These are phyloP conservation scores for Chamaenerion angustifolium DNA, from an alignment of 345 rosid species.

Conservation along the genomic window DNA sequence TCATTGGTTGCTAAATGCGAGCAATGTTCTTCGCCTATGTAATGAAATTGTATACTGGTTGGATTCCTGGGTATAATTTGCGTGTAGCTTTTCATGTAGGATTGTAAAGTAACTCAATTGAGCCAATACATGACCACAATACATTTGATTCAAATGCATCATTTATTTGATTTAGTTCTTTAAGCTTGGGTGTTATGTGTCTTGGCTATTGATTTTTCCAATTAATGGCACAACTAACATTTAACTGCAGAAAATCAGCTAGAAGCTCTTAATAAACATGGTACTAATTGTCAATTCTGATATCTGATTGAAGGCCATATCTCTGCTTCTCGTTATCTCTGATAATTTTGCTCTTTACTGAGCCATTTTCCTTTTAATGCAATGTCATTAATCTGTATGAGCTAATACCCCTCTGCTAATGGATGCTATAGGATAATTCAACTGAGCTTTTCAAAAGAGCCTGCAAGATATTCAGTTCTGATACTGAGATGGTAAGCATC, in stretches of 20 bases:
- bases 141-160: too few species aligned
- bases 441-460: conserved; percentile 86
- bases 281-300: neutral
- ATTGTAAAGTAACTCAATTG: too few species aligned
- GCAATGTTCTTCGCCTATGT: too few species aligned
- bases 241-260: neutral
- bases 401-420: neutral
- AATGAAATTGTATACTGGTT: too few species aligned
- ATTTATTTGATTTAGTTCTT: too few species aligned
- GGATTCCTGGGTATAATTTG: too few species aligned
- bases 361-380: neutral
- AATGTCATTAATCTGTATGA: neutral
- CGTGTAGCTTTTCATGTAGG: too few species aligned
- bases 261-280: neutral
- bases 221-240: too few species aligned
- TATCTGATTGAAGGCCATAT: neutral
- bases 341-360: neutral
- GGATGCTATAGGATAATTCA: conserved; percentile 56
- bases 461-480: conserved; percentile 76
- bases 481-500: conserved; percentile 62
- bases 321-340: neutral
- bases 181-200: too few species aligned
- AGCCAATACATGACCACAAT: too few species aligned
- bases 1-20: too few species aligned
- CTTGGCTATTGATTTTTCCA: too few species aligned